Base-by-base conservation (phyloP, 441 rosid species). In the Eruca vesicaria region DNA sequence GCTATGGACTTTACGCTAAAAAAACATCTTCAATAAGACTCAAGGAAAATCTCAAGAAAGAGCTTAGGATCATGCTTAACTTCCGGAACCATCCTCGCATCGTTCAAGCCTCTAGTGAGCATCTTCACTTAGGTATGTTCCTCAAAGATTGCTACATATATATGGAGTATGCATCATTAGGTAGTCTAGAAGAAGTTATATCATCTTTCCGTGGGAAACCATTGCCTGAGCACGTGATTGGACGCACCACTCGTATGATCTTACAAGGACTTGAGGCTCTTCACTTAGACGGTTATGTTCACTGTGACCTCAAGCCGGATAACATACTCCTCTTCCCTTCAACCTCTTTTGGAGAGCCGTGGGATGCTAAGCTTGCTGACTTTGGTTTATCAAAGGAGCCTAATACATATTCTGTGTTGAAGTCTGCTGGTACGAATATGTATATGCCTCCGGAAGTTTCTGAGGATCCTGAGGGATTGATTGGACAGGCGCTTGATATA, bases 151-250 rank as follows among this genome's bases (percentile, higher is more conserved):
- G 63, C 35, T 20, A 35, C 21, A 68, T 68, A 21, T 68, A 55
- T 3, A 68, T 35, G 63, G 72, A 68, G 63, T 68, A 33, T 10
- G 72, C 63, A 3, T 68, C 23, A 2, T 4, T 55, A 56, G 63
- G 63, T 1, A 56, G 9, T n/a, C 63, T 68, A 9, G 6, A 6
- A 6, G 7, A 68, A 0, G 6, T 14, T 0, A 68, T 68, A 8
- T 55, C 55, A 0, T 0, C 2, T 15, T 57, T 3, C 2, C 1
- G 6, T 26, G 28, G 57, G 16, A 28, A 9, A 19, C 11, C 14
- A 53, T 19, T 53, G 28, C 28, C 58, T 53, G 58, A 53, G 7
- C 6, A 19, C 11, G 10, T 19, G 23, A 18, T 53, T 3, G 21
- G 28, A 19, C 28, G 58, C 26, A 19, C 58, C 5, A 18, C 58